Evolutionary conservation across 2,329 filamentous ascomycete species (phyloP), one percentile per base, ranked within the genome.

Genomic region (Sclerotinia glacialis): DNA sequence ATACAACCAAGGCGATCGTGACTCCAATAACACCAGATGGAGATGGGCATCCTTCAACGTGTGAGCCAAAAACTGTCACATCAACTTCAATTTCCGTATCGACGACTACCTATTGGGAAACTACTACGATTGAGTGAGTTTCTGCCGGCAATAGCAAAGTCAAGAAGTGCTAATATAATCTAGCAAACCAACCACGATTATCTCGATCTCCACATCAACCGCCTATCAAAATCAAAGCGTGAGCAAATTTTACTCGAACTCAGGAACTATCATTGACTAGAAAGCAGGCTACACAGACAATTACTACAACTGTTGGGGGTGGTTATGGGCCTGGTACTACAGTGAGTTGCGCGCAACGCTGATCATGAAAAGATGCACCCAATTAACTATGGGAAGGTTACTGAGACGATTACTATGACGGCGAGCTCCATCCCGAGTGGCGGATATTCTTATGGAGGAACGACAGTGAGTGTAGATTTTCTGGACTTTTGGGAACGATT

Each of bases 41-140:
- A 5, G 23, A 59, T 16, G 28, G 53, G 11, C n/a, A 49, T 37
- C 11, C n/a, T n/a, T 42, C 42, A 46, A 59, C 63, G 5, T 65
- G 63, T 53, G 31, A 46, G 8, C 40, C 21, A 26, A 42, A 65
- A 18, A 65, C 67, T 63, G 50, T 65, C 28, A 65, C 53, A n/a
- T 49, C 42, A 16, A 64, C 42, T 11, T 56, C n/a, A 5, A 11
- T 64, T 34, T 64, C 62, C 11, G 62, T 64, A 14, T 64, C 40
- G n/a, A 47, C 28, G 18, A 46, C 52, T n/a, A 65, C 63, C 3
- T 56, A n/a, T 37, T 59, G 40, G 54, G 54, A 40, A 14, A 59
- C 42, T 37, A 37, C 18, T 11, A 65, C 63, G 5, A 26, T 46
- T 58, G 21, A 49, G 63, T 65, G 44, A 49, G 58, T 61, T 40